Conservation (phyloP, 2,329 filamentous ascomycete species). For the Aphanocladium album region DNA sequence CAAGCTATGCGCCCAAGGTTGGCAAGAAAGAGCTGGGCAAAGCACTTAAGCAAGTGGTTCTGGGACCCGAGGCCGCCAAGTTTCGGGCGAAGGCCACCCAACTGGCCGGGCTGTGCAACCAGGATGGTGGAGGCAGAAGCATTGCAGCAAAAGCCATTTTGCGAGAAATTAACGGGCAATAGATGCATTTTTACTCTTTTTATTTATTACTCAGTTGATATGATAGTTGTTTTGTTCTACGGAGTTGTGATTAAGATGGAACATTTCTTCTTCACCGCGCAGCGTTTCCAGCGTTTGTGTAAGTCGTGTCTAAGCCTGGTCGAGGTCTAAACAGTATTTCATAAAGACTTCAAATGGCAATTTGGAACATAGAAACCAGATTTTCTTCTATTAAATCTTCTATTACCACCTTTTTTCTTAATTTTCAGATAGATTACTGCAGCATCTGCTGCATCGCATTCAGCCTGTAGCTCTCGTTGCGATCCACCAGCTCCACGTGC, state of each 20-base stretch:
- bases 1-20: constrained; percentile 12
- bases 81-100: not conserved
- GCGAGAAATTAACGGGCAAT: not conserved
- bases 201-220: not conserved
- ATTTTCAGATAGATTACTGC: not conserved
- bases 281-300: not conserved
- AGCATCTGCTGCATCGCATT: constrained; percentile 28
- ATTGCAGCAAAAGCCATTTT: not conserved
- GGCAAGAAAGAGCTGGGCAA: not conserved
- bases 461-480: constrained; percentile 23
- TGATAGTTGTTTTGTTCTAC: not conserved
- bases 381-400: not conserved
- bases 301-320: not conserved
- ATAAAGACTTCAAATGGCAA: not conserved
- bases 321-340: not conserved
- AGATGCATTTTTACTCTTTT: not conserved
- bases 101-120: not conserved
- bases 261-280: not conserved
- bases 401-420: not conserved
- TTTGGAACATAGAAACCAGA: not conserved
- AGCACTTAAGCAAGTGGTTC: not conserved
- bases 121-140: not conserved
- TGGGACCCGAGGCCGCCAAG: not conserved
- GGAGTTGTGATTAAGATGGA: not conserved
- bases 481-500: constrained; percentile 19